Percentiles rank a stretch among this genome's conserved stretches.
These are phyloP conservation scores for Closterium sp. DNA, from an alignment of 139 green algal genomes.

Conservation along the genomic window DNA sequence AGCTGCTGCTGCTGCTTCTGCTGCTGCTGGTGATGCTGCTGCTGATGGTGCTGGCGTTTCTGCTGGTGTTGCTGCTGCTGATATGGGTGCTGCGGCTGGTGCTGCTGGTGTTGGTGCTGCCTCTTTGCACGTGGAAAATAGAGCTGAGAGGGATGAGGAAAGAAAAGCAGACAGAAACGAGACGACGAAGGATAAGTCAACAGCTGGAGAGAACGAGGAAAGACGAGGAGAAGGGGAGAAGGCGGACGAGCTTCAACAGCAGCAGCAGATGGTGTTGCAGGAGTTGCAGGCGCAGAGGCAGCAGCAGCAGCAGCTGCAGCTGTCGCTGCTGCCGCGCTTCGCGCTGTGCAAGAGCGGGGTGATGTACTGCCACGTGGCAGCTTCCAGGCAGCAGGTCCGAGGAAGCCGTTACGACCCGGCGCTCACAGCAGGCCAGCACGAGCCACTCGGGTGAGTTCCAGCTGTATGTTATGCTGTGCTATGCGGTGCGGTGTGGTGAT, in stretches of 20 bases:
- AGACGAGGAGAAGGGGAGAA: background rate
- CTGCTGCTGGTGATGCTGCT: no score
- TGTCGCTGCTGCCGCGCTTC: background rate
- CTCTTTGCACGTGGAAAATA: background rate
- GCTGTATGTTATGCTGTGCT: background rate
- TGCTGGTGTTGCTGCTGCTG: no score
- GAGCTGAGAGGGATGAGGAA: background rate
- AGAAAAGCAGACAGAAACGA: background rate
- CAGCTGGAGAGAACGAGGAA: no score
- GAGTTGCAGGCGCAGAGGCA: slow-evolving; percentile 12
- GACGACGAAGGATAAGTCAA: background rate
- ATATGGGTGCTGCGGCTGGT: no score
- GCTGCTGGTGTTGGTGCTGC: background rate
- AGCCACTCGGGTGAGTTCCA: no score
- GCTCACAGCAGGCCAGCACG: no score
- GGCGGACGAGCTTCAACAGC: background rate
- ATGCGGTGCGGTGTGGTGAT: no score
- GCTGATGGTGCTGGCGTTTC: no score
- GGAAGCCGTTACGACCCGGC: no score
- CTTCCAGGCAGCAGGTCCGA: no score
- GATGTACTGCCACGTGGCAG: no score
- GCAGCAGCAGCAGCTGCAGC: background rate
- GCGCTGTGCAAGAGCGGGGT: slow-evolving; percentile 49
- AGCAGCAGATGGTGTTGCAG: slow-evolving; percentile 1
- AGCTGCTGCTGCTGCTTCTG: background rate